Conservation (phyloP, 2,329 filamentous ascomycete genomes). For the Xenoacremonium recifei region DNA sequence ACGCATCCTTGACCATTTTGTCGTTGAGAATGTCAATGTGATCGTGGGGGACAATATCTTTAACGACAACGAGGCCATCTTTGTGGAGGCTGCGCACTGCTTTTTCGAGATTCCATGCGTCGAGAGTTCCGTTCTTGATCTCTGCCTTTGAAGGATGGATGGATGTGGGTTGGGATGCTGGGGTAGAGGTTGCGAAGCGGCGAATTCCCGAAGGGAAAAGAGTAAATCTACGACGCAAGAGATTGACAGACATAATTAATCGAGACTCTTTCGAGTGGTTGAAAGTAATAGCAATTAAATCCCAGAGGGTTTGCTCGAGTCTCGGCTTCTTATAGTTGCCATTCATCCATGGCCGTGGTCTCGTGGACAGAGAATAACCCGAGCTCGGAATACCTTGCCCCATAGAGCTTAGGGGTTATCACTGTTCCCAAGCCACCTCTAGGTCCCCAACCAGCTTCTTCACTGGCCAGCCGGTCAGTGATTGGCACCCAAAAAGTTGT, state of each 20-base stretch:
- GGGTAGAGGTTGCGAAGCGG: slow-evolving; percentile 12
- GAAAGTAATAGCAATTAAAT: too few species aligned
- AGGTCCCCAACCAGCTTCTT: slow-evolving; percentile 32
- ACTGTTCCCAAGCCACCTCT: slow-evolving; percentile 23
- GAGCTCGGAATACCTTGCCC: slow-evolving; percentile 25
- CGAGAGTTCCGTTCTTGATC: slow-evolving; percentile 35
- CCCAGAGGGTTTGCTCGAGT: too few species aligned
- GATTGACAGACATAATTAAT: too few species aligned
- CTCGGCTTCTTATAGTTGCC: too few species aligned
- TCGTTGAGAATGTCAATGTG: slow-evolving; percentile 54
- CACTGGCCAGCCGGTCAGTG: slow-evolving; percentile 38
- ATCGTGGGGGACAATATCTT: slow-evolving; percentile 49
- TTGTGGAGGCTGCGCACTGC: slow-evolving; percentile 49
- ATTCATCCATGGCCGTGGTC: background rate
- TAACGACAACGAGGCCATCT: slow-evolving; percentile 57
- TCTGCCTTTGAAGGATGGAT: slow-evolving; percentile 41
- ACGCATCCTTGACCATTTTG: slow-evolving; percentile 60
- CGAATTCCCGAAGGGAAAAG: too few species aligned
- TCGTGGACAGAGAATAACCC: slow-evolving; percentile 14
- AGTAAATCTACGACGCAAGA: too few species aligned
- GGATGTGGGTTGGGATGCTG: slow-evolving; percentile 10
- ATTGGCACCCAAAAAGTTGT: slow-evolving; percentile 32
- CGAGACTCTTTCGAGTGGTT: too few species aligned
- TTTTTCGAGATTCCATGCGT: slow-evolving; percentile 51
- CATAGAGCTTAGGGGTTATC: background rate